Percentiles rank a stretch among this genome's conserved stretches.
Conservation (phyloP, 2,329 filamentous ascomycete species). For the Fusarium hainanense region DNA sequence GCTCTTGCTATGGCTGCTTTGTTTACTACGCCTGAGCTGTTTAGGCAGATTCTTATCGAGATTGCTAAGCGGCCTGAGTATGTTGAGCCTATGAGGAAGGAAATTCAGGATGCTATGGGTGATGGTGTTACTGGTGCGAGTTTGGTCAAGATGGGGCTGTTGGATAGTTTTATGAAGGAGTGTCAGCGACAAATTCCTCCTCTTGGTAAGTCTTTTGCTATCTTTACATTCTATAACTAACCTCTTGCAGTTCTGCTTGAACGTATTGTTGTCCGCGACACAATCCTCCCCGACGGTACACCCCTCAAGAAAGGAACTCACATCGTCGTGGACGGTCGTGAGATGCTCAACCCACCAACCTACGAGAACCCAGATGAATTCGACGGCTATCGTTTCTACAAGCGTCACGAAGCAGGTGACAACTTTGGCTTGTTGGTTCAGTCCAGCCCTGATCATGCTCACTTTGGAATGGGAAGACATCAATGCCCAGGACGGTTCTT, state of each 20-base stretch:
- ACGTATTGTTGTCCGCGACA: neutral
- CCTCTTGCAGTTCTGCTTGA: neutral
- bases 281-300: neutral
- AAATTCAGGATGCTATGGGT: neutral
- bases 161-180: slow-evolving; percentile 7
- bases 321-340: neutral
- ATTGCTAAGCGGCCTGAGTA: neutral
- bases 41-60: neutral
- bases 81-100: neutral
- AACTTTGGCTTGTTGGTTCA: neutral
- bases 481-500: neutral
- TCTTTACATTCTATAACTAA: neutral
- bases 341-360: neutral
- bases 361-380: neutral
- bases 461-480: slow-evolving; percentile 4
- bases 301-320: neutral
- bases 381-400: neutral
- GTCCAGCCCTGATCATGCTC: neutral
- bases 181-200: neutral
- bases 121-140: neutral
- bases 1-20: neutral
- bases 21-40: neutral
- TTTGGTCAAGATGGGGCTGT: neutral
- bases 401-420: neutral
- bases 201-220: neutral